Evolutionary conservation across 1,139 yeast species (phyloP).

Genomic region (Williopsis jadinii): DNA sequence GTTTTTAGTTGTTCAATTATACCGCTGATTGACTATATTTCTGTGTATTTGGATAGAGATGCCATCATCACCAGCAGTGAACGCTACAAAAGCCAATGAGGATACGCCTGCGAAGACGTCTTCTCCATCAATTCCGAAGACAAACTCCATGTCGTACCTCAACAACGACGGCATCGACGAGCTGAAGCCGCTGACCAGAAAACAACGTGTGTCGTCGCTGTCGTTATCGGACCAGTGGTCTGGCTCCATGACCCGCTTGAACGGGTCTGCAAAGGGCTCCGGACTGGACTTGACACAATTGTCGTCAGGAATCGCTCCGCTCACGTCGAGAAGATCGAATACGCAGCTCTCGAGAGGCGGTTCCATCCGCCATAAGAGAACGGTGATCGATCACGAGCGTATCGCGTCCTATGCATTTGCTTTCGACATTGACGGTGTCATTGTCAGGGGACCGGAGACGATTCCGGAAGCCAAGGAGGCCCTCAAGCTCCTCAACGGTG

Average conservation of each 20-base stretch:
- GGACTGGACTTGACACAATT: slow-evolving; percentile 34
- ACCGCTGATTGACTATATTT: no score
- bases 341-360: slow-evolving; percentile 37
- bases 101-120: slow-evolving; percentile 14
- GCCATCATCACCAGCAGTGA: neutral
- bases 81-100: neutral
- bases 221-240: slow-evolving; percentile 65
- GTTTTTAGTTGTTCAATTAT: no score
- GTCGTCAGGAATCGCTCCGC: slow-evolving; percentile 10
- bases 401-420: slow-evolving; percentile 83
- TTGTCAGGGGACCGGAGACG: slow-evolving; percentile 72
- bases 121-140: slow-evolving; percentile 14
- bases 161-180: slow-evolving; percentile 69
- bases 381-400: slow-evolving; percentile 56
- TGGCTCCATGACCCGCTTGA: slow-evolving; percentile 24
- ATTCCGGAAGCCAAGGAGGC: slow-evolving; percentile 75
- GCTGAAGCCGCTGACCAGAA: slow-evolving; percentile 52
- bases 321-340: slow-evolving; percentile 8
- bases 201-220: slow-evolving; percentile 61
- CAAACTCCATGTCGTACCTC: slow-evolving; percentile 38
- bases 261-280: slow-evolving; percentile 25
- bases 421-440: slow-evolving; percentile 81
- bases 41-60: neutral
- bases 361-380: slow-evolving; percentile 42
- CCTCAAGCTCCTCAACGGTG: slow-evolving; percentile 61